Evolutionary conservation across 805 yeast genomes (phyloP).

Genomic region (Candida dajiaensis): DNA sequence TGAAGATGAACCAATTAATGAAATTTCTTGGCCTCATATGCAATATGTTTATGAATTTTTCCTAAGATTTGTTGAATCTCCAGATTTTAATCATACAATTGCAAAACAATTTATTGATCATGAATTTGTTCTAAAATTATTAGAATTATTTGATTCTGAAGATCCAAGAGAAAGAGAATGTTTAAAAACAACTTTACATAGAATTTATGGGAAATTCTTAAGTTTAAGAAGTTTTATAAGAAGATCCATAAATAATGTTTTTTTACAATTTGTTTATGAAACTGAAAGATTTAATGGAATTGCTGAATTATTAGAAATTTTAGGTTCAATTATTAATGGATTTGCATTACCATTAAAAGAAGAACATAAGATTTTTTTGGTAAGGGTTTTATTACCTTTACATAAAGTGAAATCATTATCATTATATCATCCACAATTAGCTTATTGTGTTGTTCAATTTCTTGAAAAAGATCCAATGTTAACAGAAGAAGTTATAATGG

Average conservation of each 20-base stretch:
- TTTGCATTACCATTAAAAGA: conserved; percentile 96
- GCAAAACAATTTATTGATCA: conserved; percentile 96
- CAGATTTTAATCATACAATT: conserved; percentile 86
- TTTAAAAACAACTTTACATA: conserved; percentile 87
- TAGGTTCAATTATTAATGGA: conserved; percentile 95
- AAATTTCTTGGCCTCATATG: conserved; percentile 99
- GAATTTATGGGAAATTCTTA: conserved; percentile 93
- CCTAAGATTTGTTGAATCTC: conserved; percentile 85
- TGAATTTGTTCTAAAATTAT: conserved; percentile 68
- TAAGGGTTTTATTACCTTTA: conserved; percentile 81
- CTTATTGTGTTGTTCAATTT: conserved; percentile 95
- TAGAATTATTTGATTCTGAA: conserved; percentile 92
- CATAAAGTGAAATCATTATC: conserved; percentile 88
- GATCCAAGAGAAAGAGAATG: conserved; percentile 96
- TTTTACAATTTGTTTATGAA: conserved; percentile 88
- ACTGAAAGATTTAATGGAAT: conserved; percentile 95
- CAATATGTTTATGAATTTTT: conserved; percentile 93
- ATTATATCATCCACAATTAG: conserved; percentile 92
- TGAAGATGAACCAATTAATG: conserved; percentile 96
- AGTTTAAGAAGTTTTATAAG: conserved; percentile 86
- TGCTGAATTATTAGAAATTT: conserved; percentile 88
- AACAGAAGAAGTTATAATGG: conserved; percentile 96
- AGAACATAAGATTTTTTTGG: conserved; percentile 88
- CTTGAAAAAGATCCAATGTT: conserved; percentile 87
- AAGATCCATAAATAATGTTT: conserved; percentile 86